Evolutionary conservation across 1,139 yeast genomes (phyloP).

Genomic region (Entelexis paramagnoliae): DNA sequence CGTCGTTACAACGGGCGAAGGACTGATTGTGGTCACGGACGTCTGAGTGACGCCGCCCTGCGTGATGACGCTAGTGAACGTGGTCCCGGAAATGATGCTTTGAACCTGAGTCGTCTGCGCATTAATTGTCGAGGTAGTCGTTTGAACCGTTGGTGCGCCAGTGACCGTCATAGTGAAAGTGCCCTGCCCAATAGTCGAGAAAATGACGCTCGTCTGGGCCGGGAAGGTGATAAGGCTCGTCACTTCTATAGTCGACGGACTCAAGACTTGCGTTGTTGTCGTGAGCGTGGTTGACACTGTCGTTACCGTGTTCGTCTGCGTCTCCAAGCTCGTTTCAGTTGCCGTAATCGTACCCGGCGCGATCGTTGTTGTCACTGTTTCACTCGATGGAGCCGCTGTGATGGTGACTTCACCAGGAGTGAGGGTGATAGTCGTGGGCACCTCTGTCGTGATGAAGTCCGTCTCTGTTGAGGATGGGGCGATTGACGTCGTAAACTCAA

Average conservation of each 20-base stretch:
- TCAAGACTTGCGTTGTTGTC: background rate
- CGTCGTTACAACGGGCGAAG: constrained; percentile 10
- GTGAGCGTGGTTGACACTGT: background rate
- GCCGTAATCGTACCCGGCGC: constrained; percentile 1
- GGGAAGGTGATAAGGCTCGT: constrained; percentile 8
- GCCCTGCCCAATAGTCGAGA: constrained; percentile 12
- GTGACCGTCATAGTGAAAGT: constrained; percentile 12
- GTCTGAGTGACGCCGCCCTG: constrained; percentile 7
- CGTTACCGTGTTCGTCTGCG: background rate
- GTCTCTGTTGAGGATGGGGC: background rate
- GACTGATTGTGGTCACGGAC: constrained; percentile 12
- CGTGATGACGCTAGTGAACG: constrained; percentile 9
- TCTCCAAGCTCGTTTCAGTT: background rate
- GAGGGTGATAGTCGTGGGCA: background rate
- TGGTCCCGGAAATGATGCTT: constrained; percentile 8
- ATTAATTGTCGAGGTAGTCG: constrained; percentile 7
- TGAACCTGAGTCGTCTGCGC: background rate
- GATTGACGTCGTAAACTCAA: background rate
- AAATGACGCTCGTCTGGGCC: constrained; percentile 11
- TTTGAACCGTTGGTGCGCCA: constrained; percentile 3
- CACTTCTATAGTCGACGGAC: background rate
- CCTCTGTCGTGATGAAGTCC: background rate
- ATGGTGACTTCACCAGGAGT: constrained; percentile 1
- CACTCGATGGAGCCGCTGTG: background rate
- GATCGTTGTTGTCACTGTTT: background rate